phyloP scores from a whole-genome alignment of 805 yeast genomes.

The Yamadazyma nakazawae region DNA sequence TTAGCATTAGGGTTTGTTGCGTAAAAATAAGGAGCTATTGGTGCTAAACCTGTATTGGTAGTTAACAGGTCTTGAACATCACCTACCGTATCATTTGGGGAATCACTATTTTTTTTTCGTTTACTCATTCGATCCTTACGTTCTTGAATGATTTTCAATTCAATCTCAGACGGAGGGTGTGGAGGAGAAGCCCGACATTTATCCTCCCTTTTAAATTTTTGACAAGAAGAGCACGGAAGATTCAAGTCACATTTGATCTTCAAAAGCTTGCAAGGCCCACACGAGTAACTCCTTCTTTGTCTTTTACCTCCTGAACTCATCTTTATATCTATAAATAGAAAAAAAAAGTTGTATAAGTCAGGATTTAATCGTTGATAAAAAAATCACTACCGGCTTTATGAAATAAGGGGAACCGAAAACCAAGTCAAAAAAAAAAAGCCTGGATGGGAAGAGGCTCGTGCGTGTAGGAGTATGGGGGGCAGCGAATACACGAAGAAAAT shows the following conservation, averaged over 20 bases:
- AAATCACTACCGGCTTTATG: neutral
- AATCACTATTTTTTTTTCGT: slow-evolving; percentile 3
- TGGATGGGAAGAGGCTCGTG: neutral
- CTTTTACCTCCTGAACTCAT: slow-evolving; percentile 21
- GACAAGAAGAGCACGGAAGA: slow-evolving; percentile 47
- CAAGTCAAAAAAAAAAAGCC: neutral
- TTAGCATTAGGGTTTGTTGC: neutral
- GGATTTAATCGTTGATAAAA: neutral
- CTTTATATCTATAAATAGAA: neutral
- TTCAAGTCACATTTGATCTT: slow-evolving; percentile 52
- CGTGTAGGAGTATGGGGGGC: neutral
- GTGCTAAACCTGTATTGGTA: neutral
- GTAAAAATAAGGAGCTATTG: neutral
- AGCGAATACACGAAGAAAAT: too few relatives aligned
- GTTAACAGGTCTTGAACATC: neutral
- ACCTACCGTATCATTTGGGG: neutral
- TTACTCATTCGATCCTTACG: slow-evolving; percentile 22
- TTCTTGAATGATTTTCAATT: slow-evolving; percentile 28
- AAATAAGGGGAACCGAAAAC: neutral
- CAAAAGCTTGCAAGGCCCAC: slow-evolving; percentile 54
- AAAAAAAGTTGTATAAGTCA: neutral
- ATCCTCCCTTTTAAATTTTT: slow-evolving; percentile 32
- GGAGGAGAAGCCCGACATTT: slow-evolving; percentile 42
- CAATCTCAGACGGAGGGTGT: slow-evolving; percentile 42
- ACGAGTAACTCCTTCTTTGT: slow-evolving; percentile 50